Evolutionary conservation across 2,329 filamentous ascomycete genomes (phyloP), one percentile per base, ranked within the genome.

Genomic region (Colletotrichum sublineola): DNA sequence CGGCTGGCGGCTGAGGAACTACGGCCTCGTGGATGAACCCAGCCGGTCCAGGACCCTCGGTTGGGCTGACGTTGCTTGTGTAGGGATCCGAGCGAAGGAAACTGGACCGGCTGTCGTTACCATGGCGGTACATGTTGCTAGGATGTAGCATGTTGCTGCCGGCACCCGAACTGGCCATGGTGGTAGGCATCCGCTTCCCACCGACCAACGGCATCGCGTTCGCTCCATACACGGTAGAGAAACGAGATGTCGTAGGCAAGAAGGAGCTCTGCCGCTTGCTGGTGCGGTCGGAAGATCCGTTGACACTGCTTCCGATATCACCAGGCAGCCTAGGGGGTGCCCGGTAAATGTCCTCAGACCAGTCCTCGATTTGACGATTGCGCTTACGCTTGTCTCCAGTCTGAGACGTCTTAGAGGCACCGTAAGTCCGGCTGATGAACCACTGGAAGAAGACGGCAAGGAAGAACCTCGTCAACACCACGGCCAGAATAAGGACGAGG

Each of bases 1-100:
- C 96, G 3, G 95, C 92, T 11, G 96, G 96, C 48, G 96, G 96
- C 79, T 99, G 96, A 40, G 97, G 96, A 60, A 99, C 95, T 52
- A 99, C 96, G 50, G 94, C 89, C 81, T 98, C 95, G 80, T 98
- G 96, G 68, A 98, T 97, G 81, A 98, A 97, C n/a, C 95, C 96
- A 44, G 94, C 91, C 9, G 96, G 94, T 8, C 95, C 95, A 50
- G 92, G 90, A 0, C 91, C 92, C 61, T 96, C 94, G 14, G 87
- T 82, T 6, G 87, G 84, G 66, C 81, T 88, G 36, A 90, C 87
- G 53, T 87, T 88, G 70, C 79, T 83, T 6, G 82, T 82, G 76
- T 89, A 90, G 0, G 87, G 85, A 67, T 90, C 89, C 0, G 88
- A 84, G 57, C 89, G 87, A 68, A 93, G 84, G 79, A 94, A 89